A percentile compares a stretch with the other conserved stretches of the same genome.
phyloP scores from a whole-genome alignment of 768 basidiomycete genomes.

The Chalciporus pseudorubinellus region DNA sequence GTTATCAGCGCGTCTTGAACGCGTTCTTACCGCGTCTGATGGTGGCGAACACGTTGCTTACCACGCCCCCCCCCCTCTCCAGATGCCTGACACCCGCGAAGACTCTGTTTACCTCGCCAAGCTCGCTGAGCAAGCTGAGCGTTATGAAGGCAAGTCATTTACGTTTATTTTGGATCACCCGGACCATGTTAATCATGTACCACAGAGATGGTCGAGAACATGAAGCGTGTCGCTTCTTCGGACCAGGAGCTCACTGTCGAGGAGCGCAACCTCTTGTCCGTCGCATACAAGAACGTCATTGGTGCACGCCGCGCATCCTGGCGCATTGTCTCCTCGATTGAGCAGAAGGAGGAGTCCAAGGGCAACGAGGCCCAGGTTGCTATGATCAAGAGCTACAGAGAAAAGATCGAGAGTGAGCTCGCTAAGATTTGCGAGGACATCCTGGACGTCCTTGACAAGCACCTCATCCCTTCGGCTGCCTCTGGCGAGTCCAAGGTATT shows the following conservation, averaged over 20 bases:
- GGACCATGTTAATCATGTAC: slow-evolving; percentile 12
- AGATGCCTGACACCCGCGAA: slow-evolving; percentile 86
- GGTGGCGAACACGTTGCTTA: slow-evolving; percentile 18
- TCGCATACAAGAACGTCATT: slow-evolving; percentile 99
- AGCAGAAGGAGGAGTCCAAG: slow-evolving; percentile 99
- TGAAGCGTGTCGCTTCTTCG: slow-evolving; percentile 97
- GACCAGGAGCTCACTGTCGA: slow-evolving; percentile 98
- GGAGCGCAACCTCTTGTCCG: slow-evolving; percentile 96
- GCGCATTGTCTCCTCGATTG: slow-evolving; percentile 97
- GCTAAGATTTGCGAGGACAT: slow-evolving; percentile 99
- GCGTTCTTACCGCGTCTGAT: slow-evolving; percentile 31
- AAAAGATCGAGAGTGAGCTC: slow-evolving; percentile 96
- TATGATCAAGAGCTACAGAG: slow-evolving; percentile 97
- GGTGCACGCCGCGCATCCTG: slow-evolving; percentile 97
- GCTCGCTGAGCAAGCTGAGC: slow-evolving; percentile 99
- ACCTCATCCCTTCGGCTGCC: slow-evolving; percentile 95
- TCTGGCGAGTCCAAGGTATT: slow-evolving; percentile 98
- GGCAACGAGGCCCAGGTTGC: slow-evolving; percentile 94
- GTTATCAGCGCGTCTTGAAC: slow-evolving; percentile 39
- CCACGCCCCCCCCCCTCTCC: background rate
- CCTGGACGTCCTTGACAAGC: slow-evolving; percentile 94
- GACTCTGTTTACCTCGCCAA: slow-evolving; percentile 99
- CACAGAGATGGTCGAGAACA: slow-evolving; percentile 97
- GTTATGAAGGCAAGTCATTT: slow-evolving; percentile 79
- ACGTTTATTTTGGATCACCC: slow-evolving; percentile 5